Conservation (phyloP, 2,329 filamentous ascomycete genomes). For the Epichloe bromicola region DNA sequence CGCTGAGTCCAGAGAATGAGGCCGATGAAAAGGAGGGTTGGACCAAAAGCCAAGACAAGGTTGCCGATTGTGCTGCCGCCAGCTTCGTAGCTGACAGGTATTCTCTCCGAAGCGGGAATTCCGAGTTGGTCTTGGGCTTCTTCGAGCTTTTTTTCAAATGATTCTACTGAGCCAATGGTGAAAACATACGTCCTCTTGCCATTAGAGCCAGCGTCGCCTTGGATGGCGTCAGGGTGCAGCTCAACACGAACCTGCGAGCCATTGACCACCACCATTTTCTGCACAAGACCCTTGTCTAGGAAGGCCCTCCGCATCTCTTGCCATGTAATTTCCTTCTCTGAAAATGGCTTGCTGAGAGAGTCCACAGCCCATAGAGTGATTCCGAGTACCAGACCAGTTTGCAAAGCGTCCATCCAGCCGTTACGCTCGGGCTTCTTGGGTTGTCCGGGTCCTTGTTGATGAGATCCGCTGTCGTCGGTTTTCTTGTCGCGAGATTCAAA, state of each 20-base stretch:
- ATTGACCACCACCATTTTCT: slow-evolving; percentile 75
- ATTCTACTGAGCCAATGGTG: slow-evolving; percentile 86
- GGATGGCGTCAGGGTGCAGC: slow-evolving; percentile 57
- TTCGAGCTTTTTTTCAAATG: slow-evolving; percentile 81
- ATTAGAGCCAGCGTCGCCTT: slow-evolving; percentile 25
- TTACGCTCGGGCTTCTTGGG: slow-evolving; percentile 23
- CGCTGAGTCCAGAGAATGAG: slow-evolving; percentile 68
- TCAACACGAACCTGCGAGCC: slow-evolving; percentile 63
- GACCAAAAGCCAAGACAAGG: slow-evolving; percentile 66
- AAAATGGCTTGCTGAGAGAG: slow-evolving; percentile 26
- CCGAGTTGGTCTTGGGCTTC: slow-evolving; percentile 76
- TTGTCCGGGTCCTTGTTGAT: slow-evolving; percentile 19
- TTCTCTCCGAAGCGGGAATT: slow-evolving; percentile 77
- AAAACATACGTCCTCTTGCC: slow-evolving; percentile 59
- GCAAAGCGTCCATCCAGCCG: slow-evolving; percentile 21
- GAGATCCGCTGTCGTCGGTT: slow-evolving; percentile 12
- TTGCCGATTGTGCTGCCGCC: slow-evolving; percentile 66
- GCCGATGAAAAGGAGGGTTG: slow-evolving; percentile 75
- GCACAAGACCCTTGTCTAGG: slow-evolving; percentile 88
- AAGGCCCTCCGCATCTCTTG: slow-evolving; percentile 91
- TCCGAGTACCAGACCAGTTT: slow-evolving; percentile 27
- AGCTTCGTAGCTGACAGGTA: slow-evolving; percentile 77
- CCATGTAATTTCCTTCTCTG: slow-evolving; percentile 76
- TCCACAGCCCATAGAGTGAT: slow-evolving; percentile 42
- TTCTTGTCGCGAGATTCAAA: slow-evolving; percentile 8